Evolutionary conservation across 2,329 filamentous ascomycete species (phyloP).

Genomic region (Fonsecaea pedrosoi): DNA sequence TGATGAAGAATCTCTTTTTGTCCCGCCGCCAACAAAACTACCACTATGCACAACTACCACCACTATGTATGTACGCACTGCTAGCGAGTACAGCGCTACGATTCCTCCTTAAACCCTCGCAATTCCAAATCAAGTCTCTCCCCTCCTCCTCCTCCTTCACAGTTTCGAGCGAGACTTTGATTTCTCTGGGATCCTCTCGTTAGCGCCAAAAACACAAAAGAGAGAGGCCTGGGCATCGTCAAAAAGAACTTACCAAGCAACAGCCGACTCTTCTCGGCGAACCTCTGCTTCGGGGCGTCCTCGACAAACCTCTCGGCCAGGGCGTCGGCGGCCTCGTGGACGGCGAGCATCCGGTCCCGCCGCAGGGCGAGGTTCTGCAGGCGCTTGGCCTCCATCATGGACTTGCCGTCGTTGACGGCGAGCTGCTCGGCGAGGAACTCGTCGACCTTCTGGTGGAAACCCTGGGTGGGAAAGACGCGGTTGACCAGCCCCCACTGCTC

Average conservation of each 20-base stretch:
- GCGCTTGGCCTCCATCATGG: constrained; percentile 61
- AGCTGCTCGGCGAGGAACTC: constrained; percentile 54
- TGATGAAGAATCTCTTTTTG: background rate
- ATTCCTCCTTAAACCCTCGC: background rate
- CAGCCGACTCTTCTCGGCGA: constrained; percentile 47
- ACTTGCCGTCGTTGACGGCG: constrained; percentile 60
- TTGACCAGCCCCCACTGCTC: constrained; percentile 56
- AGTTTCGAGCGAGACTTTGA: constrained; percentile 10
- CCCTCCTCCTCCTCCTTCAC: background rate
- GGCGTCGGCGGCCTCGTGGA: constrained; percentile 57
- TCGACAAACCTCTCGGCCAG: constrained; percentile 58
- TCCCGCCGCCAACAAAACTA: background rate
- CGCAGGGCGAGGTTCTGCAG: constrained; percentile 56
- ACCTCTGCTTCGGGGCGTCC: constrained; percentile 54
- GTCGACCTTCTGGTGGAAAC: constrained; percentile 52
- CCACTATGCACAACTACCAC: background rate
- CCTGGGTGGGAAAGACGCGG: constrained; percentile 51
- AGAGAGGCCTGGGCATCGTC: too few relatives aligned
- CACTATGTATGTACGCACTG: background rate
- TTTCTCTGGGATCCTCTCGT: background rate
- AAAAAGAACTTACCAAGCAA: constrained; percentile 23
- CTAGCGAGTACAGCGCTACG: background rate
- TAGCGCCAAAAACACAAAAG: background rate
- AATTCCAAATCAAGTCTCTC: background rate
- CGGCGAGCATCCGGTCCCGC: constrained; percentile 54